A percentile compares a stretch with the other conserved stretches of the same genome.
phyloP scores from a whole-genome alignment of 371 early-diverging fungal genomes.

The Syncephalastrum monosporum region DNA sequence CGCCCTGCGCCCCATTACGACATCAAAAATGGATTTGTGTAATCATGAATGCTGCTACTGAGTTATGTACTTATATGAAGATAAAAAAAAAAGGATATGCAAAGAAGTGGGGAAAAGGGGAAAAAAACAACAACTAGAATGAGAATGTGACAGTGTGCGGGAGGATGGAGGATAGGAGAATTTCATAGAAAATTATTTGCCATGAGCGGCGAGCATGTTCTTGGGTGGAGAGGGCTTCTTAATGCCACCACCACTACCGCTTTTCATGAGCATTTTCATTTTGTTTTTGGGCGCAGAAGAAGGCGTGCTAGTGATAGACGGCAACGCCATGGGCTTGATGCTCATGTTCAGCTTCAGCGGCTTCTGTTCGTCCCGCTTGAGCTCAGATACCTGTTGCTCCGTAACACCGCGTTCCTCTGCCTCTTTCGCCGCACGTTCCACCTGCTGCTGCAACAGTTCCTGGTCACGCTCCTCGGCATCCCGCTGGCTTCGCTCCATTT shows the following conservation, averaged over 20 bases:
- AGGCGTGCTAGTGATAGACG: constrained; percentile 15
- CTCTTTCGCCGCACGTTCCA: constrained; percentile 67
- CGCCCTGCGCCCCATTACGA: too few species aligned
- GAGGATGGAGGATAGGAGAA: too few species aligned
- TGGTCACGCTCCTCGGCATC: constrained; percentile 87
- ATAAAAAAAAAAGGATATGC: too few species aligned
- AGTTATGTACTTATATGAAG: too few species aligned
- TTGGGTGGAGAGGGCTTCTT: constrained; percentile 25
- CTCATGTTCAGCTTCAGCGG: constrained; percentile 37
- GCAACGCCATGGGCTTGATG: constrained; percentile 22
- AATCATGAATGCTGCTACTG: too few species aligned
- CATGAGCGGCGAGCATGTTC: constrained; percentile 6
- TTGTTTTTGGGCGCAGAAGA: constrained; percentile 10
- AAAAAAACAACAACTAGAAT: too few species aligned
- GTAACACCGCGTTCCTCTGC: constrained; percentile 42
- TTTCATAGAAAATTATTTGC: too few species aligned
- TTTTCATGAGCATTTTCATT: constrained; percentile 38
- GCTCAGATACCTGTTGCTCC: constrained; percentile 53
- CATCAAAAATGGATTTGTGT: too few species aligned
- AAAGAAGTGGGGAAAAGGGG: too few species aligned
- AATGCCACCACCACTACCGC: constrained; percentile 20
- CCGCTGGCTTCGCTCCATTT: constrained; percentile 77
- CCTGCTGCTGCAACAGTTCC: constrained; percentile 76
- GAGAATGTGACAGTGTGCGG: too few species aligned
- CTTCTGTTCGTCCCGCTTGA: constrained; percentile 59